phyloP scores from a whole-genome alignment of 163 green algal genomes.

The Chlamydomonas reinhardtii region DNA sequence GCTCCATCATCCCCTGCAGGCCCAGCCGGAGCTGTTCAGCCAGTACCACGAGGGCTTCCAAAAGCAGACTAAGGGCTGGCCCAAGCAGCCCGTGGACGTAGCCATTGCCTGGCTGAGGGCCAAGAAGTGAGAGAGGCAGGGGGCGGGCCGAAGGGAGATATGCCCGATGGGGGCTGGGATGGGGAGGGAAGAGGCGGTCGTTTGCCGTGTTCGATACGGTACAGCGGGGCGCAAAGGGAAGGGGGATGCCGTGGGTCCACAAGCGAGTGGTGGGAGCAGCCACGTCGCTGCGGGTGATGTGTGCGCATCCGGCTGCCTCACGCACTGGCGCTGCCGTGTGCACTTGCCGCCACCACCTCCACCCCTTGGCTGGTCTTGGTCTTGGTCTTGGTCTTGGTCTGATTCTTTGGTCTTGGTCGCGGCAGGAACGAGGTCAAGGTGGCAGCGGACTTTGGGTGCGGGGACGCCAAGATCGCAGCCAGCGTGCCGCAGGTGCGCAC shows the following conservation, averaged over 20 bases:
- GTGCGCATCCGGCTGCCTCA: not conserved
- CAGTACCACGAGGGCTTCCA: constrained; percentile 92
- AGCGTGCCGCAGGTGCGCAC: constrained; percentile 64
- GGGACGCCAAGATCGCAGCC: constrained; percentile 88
- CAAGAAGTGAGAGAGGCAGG: constrained; percentile 32
- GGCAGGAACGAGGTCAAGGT: constrained; percentile 56
- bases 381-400: too few species aligned
- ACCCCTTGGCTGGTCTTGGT: too few species aligned
- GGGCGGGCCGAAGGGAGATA: not conserved
- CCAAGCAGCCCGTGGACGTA: constrained; percentile 89
- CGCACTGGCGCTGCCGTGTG: not conserved
- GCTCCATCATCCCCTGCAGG: constrained; percentile 24
- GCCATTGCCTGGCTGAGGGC: constrained; percentile 80
- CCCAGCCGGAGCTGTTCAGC: constrained; percentile 84
- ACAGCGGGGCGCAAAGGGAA: too few species aligned
- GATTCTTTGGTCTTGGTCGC: too few species aligned
- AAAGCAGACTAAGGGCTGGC: constrained; percentile 90
- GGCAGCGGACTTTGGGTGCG: constrained; percentile 98
- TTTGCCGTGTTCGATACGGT: too few species aligned
- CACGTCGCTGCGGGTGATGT: too few species aligned
- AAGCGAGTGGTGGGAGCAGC: too few species aligned
- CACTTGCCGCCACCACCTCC: too few species aligned
- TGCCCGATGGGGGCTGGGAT: too few species aligned
- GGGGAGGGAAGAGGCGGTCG: too few species aligned
- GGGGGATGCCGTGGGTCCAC: too few species aligned